Evolutionary conservation across 1,284 basidiomycete species (phyloP), one percentile per base, ranked within the genome.

Genomic region (Pascua guehoae): DNA sequence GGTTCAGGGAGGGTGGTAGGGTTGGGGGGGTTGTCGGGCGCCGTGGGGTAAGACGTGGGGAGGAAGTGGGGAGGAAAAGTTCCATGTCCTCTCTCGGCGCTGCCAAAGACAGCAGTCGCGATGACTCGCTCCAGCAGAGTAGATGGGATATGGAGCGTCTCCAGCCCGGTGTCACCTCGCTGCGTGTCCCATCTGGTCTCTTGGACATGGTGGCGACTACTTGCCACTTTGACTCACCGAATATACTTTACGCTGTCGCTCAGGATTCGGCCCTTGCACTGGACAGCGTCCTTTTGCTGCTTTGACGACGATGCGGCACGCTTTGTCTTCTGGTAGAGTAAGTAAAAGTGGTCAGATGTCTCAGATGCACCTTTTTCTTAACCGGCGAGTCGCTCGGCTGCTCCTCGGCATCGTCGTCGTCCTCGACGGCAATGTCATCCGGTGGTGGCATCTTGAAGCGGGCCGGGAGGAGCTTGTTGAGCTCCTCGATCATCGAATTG

Each of bases 401-500:
- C 7, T 17, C 57, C 15, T 71, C 71, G 11, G 71, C 70, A n/a
- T 74, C 71, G 2, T 73, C 70, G 0, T 73, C 71, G 14, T 73
- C 70, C 11, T 65, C 63, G 8, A 66, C 47, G 2, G 50, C 66
- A 16, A 67, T 66, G 5, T 66, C 66, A n/a, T 54, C 49, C 14
- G 66, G 65, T 17, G 59, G 57, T 47, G 72, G 71, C 41, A 63
- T 58, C 47, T 61, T 61, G 51, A 61, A 64, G 38, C 54, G 50
- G 0, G 68, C 41, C 1, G 74, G 74, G 2, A 76, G 57, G 8
- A 76, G 61, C 44, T 63, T 64, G 51, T 68, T 66, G 12, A 76
- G 66, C 55, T 74, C 72, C 49, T 76, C 73, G 47, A 76, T 76
- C 63, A 74, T 76, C 32, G 70, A 68, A 44, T 76, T 76, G 65